Conservation (phyloP, 2,329 filamentous ascomycete species). For the Cercospora zeae-maydis region DNA sequence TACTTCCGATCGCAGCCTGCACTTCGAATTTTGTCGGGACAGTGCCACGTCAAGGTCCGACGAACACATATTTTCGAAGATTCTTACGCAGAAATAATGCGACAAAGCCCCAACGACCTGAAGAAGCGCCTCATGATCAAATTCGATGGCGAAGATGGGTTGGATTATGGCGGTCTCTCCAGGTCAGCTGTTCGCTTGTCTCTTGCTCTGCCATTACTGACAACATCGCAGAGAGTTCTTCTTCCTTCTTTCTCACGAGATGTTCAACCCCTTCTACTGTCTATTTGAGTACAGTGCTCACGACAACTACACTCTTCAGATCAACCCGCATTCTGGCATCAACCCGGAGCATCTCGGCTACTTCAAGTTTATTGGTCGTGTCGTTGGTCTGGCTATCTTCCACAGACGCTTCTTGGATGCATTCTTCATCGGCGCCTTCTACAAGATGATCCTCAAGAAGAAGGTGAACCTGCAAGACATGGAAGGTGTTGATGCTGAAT, state of each 20-base stretch:
- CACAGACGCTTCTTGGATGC: slow-evolving; percentile 95
- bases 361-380: slow-evolving; percentile 98
- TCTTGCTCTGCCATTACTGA: slow-evolving; percentile 28
- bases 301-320: slow-evolving; percentile 99
- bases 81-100: slow-evolving; percentile 96
- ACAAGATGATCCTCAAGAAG: slow-evolving; percentile 99
- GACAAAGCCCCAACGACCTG: slow-evolving; percentile 88
- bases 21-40: slow-evolving; percentile 88
- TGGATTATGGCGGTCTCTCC: slow-evolving; percentile 96
- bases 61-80: slow-evolving; percentile 98
- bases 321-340: slow-evolving; percentile 98
- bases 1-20: slow-evolving; percentile 99
- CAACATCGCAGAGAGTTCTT: slow-evolving; percentile 76
- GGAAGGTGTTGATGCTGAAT: slow-evolving; percentile 98
- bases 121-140: slow-evolving; percentile 99
- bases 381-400: slow-evolving; percentile 96
- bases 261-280: slow-evolving; percentile 99
- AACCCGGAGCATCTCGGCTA: slow-evolving; percentile 99
- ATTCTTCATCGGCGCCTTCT: slow-evolving; percentile 97
- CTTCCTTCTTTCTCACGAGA: slow-evolving; percentile 97
- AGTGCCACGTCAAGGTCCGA: slow-evolving; percentile 97
- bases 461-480: slow-evolving; percentile 88
- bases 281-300: slow-evolving; percentile 99
- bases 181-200: slow-evolving; percentile 47
- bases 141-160: slow-evolving; percentile 95